Base-by-base conservation (phyloP, 75 land plant species). In the Gnetum montanum region DNA sequence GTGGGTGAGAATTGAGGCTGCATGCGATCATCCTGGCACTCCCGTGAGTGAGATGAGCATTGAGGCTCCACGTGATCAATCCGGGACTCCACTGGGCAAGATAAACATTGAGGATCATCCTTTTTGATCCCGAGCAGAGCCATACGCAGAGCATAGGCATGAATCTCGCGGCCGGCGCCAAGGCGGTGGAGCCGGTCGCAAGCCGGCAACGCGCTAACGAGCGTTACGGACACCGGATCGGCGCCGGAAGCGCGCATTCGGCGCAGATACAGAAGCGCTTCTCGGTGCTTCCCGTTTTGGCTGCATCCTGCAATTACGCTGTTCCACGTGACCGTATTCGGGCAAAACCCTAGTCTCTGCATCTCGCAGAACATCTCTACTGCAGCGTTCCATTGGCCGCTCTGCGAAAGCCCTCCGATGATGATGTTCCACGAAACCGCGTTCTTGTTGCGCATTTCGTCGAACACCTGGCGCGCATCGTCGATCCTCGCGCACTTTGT, bases 311-410 rank as follows among this genome's bases (percentile, higher is more conserved):
- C 57, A 36, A 76, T 62, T 58, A 84, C 43, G 0, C 75, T 76
- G 57, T 75, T 75, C 88, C 82, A 79, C 3, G 77, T 66, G 26
- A 77, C 54, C 35, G 47, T 24, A 65, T 76, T 74, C 1, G 83
- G 80, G 16, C 64, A 54, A 12, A 80, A 41, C 5, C 83, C 87
- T 1, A 60, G 24, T 0, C 13, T 12, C 15, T 15, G 26, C 84
- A 76, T 75, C 50, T 56, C 48, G 6, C 44, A 23, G 24, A 84
- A 76, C 7, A 76, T 24, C 31, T 24, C 15, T 47, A 54, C 41
- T 4, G 75, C 78, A 19, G 57, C 65, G 8, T 27, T 31, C 1
- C 66, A 65, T 28, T 16, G 26, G 1, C 90, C 85, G 2, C 51
- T 18, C 1, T 64, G 23, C 1, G 79, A 74, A 57, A 67, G 75